A percentile compares a stretch with the other conserved stretches of the same genome.
phyloP scores from a whole-genome alignment of 2,329 filamentous ascomycete species.

The Diaporthe citriasiana region DNA sequence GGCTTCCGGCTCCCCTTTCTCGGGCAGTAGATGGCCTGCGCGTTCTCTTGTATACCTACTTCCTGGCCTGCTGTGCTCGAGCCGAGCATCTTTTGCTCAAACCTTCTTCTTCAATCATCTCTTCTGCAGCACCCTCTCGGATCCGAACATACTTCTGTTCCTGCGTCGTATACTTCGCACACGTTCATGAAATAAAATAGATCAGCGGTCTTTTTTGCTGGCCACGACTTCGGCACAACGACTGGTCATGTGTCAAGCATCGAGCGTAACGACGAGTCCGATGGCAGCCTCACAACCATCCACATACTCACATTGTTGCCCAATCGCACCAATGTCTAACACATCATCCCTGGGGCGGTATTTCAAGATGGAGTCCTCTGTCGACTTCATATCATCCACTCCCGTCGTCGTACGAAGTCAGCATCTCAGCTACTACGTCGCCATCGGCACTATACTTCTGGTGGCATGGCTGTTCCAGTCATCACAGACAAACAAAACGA shows the following conservation, averaged over 20 bases:
- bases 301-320: slow-evolving; percentile 33
- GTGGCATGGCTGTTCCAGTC: slow-evolving; percentile 56
- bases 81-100: slow-evolving; percentile 5
- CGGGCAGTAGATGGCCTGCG: slow-evolving; percentile 26
- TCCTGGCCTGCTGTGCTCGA: slow-evolving; percentile 24
- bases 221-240: not conserved
- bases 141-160: not conserved
- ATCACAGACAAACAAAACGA: slow-evolving; percentile 49
- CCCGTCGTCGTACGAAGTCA: slow-evolving; percentile 49
- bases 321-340: slow-evolving; percentile 44
- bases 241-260: slow-evolving; percentile 37
- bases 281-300: slow-evolving; percentile 39
- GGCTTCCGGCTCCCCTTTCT: slow-evolving; percentile 26
- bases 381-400: slow-evolving; percentile 47
- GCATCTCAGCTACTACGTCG: slow-evolving; percentile 58
- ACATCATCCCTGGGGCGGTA: slow-evolving; percentile 43
- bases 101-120: slow-evolving; percentile 14
- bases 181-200: slow-evolving; percentile 25
- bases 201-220: not conserved
- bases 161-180: not conserved
- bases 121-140: not conserved
- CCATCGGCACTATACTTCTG: slow-evolving; percentile 54
- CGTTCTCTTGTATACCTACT: slow-evolving; percentile 2
- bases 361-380: slow-evolving; percentile 44
- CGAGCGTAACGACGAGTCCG: slow-evolving; percentile 36